Evolutionary conservation across 2,329 filamentous ascomycete genomes (phyloP), one percentile per base, ranked within the genome.

Genomic region (Didymosphaeria variabile): DNA sequence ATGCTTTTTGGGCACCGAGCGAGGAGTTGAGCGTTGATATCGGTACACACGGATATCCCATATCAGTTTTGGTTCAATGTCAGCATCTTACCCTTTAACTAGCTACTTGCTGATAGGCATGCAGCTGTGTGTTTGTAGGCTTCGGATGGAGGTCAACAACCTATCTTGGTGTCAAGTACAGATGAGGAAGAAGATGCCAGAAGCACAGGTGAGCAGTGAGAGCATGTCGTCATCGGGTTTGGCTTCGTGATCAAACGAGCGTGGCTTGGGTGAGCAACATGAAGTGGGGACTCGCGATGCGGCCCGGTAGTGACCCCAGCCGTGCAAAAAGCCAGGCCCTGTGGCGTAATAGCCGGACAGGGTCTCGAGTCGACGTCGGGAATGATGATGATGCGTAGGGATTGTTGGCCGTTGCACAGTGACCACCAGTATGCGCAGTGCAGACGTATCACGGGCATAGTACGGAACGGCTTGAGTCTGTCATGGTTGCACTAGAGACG

Each of bases 141-240:
- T 19, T 21, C 19, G 17, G n/a, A 21, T 44, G n/a, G n/a, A 9
- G 8, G 10, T n/a, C 21, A n/a, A 44, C n/a, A 38, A 17, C n/a
- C n/a, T n/a, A n/a, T n/a, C n/a, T n/a, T n/a, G n/a, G n/a, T n/a
- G n/a, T n/a, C n/a, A n/a, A 15, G 17, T 26, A 1, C 26, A 10
- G 19, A n/a, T 13, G 12, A 5, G n/a, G 49, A 29, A 38, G 19
- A 32, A 50, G 47, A 34, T 31, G 29, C 15, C 45, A 47, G 52
- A 34, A 44, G 57, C 19, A 40, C 38, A 40, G 38, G n/a, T 34
- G 51, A 32, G 50, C 40, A 21, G 15, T 19, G 21, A 44, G 53
- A 23, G 32, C 38, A 54, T 59, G 55, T 51, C 57, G 46, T 58
- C 59, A 57, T 54, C 55, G 42, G 55, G 31, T 49, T 51, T 52